Base-by-base conservation (phyloP, 371 early-diverging fungal genomes). In the Lichtheimia ornata region DNA sequence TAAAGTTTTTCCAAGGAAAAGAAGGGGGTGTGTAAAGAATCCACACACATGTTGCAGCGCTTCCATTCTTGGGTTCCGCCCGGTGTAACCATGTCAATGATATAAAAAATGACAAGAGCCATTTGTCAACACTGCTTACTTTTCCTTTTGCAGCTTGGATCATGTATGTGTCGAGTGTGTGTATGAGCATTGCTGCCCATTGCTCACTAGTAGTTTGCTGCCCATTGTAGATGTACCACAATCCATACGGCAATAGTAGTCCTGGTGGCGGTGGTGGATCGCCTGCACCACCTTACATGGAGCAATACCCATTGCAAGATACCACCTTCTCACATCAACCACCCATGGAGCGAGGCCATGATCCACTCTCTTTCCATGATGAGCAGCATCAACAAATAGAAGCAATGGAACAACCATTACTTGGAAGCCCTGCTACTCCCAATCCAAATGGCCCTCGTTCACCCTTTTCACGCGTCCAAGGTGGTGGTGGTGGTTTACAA, bases 141-240 rank as follows among this genome's bases (percentile, higher is more conserved):
- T 59, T 63, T 64, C 64, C 64, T 59, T 64, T 64, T 64, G 59
- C 64, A 64, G 59, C 24, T 58, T 63, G 58, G 58, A 56, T 53
- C 58, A 52, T 14, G 53, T 52, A 47, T 13, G 47, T 47, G 14
- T 35, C 35, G 45, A 6, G 0, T 5, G 6, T 13, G 47, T 22
- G 5, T 47, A 4, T 47, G n/a, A 17, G 1, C 47, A n/a, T 47
- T 3, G 2, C 2, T 7, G 3, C 5, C 17, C 47, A 18, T 18
- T 47, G 18, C 47, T 18, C 22, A 18, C n/a, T 47, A n/a, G 18
- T 17, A n/a, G 18, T 45, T 45, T 11, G 3, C 11, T 45, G n/a
- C 17, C 17, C 17, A n/a, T 47, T 47, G 18, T 18, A 47, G n/a
- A 47, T 47, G 47, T 47, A 47, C 17, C 47, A 47, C 22, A 18